These are phyloP conservation scores for Sporothrix variecibatus DNA, from an alignment of 2,329 filamentous ascomycete species.

Conservation along the genomic window DNA sequence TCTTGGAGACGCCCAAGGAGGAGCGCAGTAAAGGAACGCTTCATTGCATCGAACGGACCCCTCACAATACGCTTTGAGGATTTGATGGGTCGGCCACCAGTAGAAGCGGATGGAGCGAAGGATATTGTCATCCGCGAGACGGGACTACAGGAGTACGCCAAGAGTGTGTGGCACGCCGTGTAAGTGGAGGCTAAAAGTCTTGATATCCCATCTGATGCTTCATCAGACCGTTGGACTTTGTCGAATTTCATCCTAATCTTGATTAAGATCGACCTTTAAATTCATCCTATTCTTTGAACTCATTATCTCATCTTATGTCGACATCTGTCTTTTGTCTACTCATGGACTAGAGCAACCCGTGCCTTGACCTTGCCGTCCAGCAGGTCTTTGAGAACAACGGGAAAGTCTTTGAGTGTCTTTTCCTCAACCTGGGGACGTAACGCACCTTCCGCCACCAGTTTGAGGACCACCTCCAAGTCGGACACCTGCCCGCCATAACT, in stretches of 20 bases:
- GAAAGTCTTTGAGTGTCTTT: conserved; percentile 8
- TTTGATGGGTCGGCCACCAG: no score
- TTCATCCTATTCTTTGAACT: not conserved
- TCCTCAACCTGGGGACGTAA: conserved; percentile 19
- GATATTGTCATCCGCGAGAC: no score
- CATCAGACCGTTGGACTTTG: not conserved
- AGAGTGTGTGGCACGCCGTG: not conserved
- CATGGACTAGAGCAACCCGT: conserved; percentile 7
- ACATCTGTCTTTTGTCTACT: conserved; percentile 13
- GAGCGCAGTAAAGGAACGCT: no score
- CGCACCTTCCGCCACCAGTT: not conserved
- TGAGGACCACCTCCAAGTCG: conserved; percentile 5
- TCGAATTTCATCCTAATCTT: no score
- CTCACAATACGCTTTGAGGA: no score
- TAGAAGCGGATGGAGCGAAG: no score
- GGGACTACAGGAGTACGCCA: not conserved
- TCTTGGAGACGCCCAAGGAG: no score
- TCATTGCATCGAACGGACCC: no score
- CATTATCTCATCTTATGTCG: not conserved
- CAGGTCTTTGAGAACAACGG: conserved; percentile 10
- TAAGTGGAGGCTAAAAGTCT: not conserved
- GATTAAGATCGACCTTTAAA: not conserved
- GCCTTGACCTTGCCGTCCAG: conserved; percentile 16
- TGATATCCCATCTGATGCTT: not conserved
- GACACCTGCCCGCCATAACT: conserved; percentile 16